These are phyloP conservation scores for Nakaseomyces uthaithaninus DNA, from an alignment of 1,139 yeast genomes.

Conservation along the genomic window DNA sequence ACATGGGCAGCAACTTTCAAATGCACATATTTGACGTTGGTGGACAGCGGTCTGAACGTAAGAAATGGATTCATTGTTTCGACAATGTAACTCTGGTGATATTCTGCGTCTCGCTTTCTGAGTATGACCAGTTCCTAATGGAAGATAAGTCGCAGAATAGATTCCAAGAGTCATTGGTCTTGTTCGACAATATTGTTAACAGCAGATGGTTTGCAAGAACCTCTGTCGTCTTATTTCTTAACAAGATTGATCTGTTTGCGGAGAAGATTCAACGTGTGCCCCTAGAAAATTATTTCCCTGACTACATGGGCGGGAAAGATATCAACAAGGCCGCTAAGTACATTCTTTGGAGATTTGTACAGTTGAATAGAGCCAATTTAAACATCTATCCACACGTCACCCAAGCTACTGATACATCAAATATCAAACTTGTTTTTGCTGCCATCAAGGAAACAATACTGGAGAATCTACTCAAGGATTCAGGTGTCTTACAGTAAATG, in stretches of 20 bases:
- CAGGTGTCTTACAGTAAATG: conserved; percentile 56
- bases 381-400: conserved; percentile 86
- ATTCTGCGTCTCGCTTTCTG: conserved; percentile 84
- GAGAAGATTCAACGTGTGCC: conserved; percentile 80
- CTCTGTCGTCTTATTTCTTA: conserved; percentile 74
- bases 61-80: conserved; percentile 93
- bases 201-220: conserved; percentile 92
- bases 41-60: conserved; percentile 86
- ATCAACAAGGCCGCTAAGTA: conserved; percentile 92
- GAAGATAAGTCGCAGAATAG: conserved; percentile 78
- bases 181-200: conserved; percentile 85
- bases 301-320: conserved; percentile 81
- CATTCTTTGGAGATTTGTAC: conserved; percentile 83
- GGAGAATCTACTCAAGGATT: conserved; percentile 75
- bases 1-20: conserved; percentile 58
- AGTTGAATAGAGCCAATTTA: conserved; percentile 72
- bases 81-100: conserved; percentile 85
- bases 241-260: conserved; percentile 84
- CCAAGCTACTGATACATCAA: conserved; percentile 89
- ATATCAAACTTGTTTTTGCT: conserved; percentile 80
- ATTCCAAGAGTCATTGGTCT: conserved; percentile 73
- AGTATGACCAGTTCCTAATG: conserved; percentile 76
- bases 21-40: conserved; percentile 89
- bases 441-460: conserved; percentile 85
- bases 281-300: conserved; percentile 75